Base-by-base conservation (phyloP, 2,329 filamentous ascomycete species). In the Scedosporium boydii region DNA sequence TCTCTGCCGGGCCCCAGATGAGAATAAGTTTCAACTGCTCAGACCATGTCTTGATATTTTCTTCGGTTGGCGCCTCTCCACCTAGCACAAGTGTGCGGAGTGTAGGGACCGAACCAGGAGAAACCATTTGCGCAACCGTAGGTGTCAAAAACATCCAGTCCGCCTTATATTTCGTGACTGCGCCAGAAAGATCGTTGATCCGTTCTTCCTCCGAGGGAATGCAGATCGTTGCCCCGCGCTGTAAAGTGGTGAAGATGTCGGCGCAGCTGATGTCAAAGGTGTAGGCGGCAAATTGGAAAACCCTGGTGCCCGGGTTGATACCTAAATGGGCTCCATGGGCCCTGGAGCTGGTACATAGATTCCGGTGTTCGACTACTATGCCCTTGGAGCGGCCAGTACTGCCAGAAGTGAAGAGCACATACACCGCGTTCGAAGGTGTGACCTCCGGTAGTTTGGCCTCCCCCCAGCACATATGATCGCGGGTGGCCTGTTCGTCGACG, bases 321-420 rank as follows among this genome's bases (percentile, higher is more conserved):
- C 34, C n/a, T 23, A 58, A 58, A 26, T n/a, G n/a, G 26, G 26
- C 56, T 7, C 56, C 56, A 27, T 62, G 63, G 9, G 44, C 51
- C 1, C 18, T 18, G 12, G 62, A 62, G 6, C 62, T 42, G 9
- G 64, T 57, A 6, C 59, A 48, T 14, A 46, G 61, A 5, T 59
- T 51, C 10, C 4, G 38, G 46, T 70, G 69, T 4, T 65, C 62
- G 27, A 70, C 60, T 1, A 67, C 59, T 9, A 68, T 63, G 6
- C 68, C 69, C 42, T 70, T 71, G 1, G 70, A 67, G 1, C 61
- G 65, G 0, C 68, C 70, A 0, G 69, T 71, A 16, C 64, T 69
- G 4, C 68, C 70, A 1, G 68, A 69, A 0, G 70, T 71, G 21
- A 70, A 71, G 6, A 69, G 27, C 0, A 67, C 62, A 59, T 70